phyloP scores from a whole-genome alignment of 1,284 basidiomycete species.

The Termitomyces sp. region DNA sequence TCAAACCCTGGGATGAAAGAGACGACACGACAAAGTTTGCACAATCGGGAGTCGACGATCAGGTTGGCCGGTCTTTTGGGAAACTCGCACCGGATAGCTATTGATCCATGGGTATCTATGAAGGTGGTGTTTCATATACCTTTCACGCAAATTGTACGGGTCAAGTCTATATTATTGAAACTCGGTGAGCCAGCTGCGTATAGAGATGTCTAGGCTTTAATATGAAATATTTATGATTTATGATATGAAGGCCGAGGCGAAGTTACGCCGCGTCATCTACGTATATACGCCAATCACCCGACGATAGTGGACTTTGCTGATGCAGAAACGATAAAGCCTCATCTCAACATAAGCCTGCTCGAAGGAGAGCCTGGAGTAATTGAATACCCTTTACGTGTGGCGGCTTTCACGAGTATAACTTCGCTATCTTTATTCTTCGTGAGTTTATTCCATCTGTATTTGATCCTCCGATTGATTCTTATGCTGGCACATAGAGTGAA shows the following conservation, averaged over 20 bases:
- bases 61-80: slow-evolving; percentile 41
- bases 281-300: slow-evolving; percentile 65
- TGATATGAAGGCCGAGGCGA: slow-evolving; percentile 60
- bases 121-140: slow-evolving; percentile 78
- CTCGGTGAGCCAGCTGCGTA: slow-evolving; percentile 46
- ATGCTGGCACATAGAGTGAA: slow-evolving; percentile 45
- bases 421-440: slow-evolving; percentile 77
- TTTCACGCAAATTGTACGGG: slow-evolving; percentile 70
- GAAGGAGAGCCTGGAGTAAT: slow-evolving; percentile 62
- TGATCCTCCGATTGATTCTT: not conserved
- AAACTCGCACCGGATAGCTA: not conserved
- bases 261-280: slow-evolving; percentile 56
- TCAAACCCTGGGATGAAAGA: slow-evolving; percentile 77
- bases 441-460: slow-evolving; percentile 26
- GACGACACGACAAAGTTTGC: slow-evolving; percentile 61
- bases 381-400: slow-evolving; percentile 74
- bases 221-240: not conserved
- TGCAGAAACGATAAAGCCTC: slow-evolving; percentile 60
- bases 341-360: slow-evolving; percentile 64
- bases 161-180: slow-evolving; percentile 70
- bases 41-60: slow-evolving; percentile 76
- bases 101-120: not conserved
- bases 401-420: slow-evolving; percentile 71
- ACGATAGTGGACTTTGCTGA: slow-evolving; percentile 74
- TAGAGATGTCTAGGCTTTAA: not conserved